phyloP scores from a whole-genome alignment of 495 filamentous ascomycete genomes.

The Talaromyces liani region DNA sequence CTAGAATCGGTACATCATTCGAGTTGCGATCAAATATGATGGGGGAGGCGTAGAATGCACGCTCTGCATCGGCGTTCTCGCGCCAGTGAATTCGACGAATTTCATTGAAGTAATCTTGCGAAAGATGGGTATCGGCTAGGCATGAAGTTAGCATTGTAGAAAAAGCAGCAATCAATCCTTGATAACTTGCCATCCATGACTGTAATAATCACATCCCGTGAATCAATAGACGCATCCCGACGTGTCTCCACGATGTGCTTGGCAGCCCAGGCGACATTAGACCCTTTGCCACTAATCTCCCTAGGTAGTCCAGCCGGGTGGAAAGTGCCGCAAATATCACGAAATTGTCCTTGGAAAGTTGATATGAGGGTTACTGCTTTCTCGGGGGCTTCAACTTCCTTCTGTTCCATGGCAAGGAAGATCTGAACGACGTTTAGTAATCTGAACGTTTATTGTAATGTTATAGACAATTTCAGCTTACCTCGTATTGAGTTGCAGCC shows the following conservation, averaged over 20 bases:
- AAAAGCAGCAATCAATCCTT: constrained; percentile 6
- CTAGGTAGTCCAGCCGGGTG: constrained; percentile 54
- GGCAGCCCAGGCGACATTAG: constrained; percentile 60
- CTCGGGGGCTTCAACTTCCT: constrained; percentile 42
- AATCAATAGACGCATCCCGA: constrained; percentile 25
- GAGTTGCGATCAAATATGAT: constrained; percentile 68
- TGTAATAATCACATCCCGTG: constrained; percentile 56
- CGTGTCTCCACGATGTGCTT: constrained; percentile 52
- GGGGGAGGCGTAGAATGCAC: constrained; percentile 57
- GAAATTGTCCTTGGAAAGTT: constrained; percentile 51
- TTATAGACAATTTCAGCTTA: constrained; percentile 28
- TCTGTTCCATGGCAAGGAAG: constrained; percentile 64
- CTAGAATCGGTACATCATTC: constrained; percentile 54
- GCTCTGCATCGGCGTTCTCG: constrained; percentile 45
- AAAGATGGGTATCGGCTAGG: constrained; percentile 62
- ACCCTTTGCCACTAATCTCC: constrained; percentile 61
- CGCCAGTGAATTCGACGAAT: constrained; percentile 51
- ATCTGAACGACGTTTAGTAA: constrained; percentile 33
- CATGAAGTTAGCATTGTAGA: neutral
- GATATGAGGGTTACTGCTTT: constrained; percentile 49
- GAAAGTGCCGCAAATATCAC: constrained; percentile 51
- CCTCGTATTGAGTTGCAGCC: constrained; percentile 57
- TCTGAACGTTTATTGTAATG: constrained; percentile 8
- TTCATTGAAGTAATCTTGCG: constrained; percentile 53
- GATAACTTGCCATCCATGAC: constrained; percentile 56